phyloP scores from a whole-genome alignment of 108 stramenopile genomes.

The Stephanodiscus triporus region DNA sequence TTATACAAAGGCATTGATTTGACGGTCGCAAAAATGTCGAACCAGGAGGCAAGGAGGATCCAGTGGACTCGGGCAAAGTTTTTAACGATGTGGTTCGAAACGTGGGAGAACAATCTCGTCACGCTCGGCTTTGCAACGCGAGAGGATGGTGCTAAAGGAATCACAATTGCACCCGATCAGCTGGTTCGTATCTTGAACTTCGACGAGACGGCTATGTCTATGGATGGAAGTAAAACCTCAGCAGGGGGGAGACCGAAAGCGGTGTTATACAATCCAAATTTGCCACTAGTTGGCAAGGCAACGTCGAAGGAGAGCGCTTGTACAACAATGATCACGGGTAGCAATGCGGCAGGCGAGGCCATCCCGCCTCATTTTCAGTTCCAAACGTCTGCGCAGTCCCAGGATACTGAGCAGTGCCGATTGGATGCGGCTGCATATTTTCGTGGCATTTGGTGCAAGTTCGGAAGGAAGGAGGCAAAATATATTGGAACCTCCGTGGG shows the following conservation, averaged over 20 bases:
- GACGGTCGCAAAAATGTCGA: no score
- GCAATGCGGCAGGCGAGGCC: constrained; percentile 13
- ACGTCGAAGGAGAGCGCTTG: constrained; percentile 6
- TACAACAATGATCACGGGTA: constrained; percentile 29
- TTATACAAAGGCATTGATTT: no score
- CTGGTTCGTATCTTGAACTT: constrained; percentile 8
- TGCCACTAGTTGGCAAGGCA: constrained; percentile 8
- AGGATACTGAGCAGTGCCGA: constrained; percentile 8
- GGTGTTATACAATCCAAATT: constrained; percentile 12
- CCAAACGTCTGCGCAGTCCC: constrained; percentile 11
- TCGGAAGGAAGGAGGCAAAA: constrained; percentile 14
- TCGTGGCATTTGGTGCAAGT: constrained; percentile 14
- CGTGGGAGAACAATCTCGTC: constrained; percentile 2
- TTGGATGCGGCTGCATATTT: constrained; percentile 6
- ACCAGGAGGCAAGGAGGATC: no score
- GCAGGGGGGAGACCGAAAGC: constrained; percentile 24
- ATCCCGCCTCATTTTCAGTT: constrained; percentile 21
- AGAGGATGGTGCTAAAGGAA: constrained; percentile 12
- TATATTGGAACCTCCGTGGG: constrained; percentile 9
- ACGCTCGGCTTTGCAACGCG: constrained; percentile 4
- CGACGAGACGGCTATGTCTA: constrained; percentile 17
- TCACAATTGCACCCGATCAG: constrained; percentile 14
- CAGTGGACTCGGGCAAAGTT: neutral
- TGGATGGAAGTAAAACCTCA: constrained; percentile 22
- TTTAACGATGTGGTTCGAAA: constrained; percentile 7